Conservation (phyloP, 148 eudicot genomes). For the Chenopodium album region DNA sequence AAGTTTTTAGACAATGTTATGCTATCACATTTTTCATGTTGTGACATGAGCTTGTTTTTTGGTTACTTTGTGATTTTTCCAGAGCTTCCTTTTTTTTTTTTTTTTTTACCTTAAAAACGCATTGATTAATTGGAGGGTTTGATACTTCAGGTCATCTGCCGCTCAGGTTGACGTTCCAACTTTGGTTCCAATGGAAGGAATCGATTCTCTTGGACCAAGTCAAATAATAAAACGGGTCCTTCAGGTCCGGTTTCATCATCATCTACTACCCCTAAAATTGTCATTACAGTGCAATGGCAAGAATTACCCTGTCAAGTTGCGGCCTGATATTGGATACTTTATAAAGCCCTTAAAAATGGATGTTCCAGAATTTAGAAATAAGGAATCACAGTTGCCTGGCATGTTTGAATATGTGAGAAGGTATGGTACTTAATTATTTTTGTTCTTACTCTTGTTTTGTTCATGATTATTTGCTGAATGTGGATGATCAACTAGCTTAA, state of each 20-base stretch:
- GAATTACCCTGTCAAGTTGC: slow-evolving; percentile 71
- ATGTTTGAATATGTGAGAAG: slow-evolving; percentile 93
- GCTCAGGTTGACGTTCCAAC: slow-evolving; percentile 52
- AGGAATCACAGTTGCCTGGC: slow-evolving; percentile 89
- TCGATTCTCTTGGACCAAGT: slow-evolving; percentile 62
- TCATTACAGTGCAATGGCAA: slow-evolving; percentile 59
- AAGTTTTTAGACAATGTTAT: neutral
- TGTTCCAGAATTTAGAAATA: slow-evolving; percentile 46
- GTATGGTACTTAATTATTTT: slow-evolving; percentile 32
- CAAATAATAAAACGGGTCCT: slow-evolving; percentile 49
- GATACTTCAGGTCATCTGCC: slow-evolving; percentile 43
- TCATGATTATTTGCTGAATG: neutral
- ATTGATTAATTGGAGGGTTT: slow-evolving; percentile 9
- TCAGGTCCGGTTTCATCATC: slow-evolving; percentile 88
- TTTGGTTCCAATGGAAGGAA: slow-evolving; percentile 78
- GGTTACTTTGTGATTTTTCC: neutral
- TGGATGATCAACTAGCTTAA: no score
- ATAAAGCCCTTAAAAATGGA: slow-evolving; percentile 89
- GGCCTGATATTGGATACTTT: slow-evolving; percentile 97
- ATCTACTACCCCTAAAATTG: slow-evolving; percentile 88
- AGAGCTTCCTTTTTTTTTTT: neutral
- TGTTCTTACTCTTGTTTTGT: neutral
- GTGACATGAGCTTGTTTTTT: neutral
- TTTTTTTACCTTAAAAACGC: no score
- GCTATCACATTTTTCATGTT: neutral